Evolutionary conservation across 345 rosid genomes (phyloP), one percentile per base, ranked within the genome.

Genomic region (Laguncularia racemosa): DNA sequence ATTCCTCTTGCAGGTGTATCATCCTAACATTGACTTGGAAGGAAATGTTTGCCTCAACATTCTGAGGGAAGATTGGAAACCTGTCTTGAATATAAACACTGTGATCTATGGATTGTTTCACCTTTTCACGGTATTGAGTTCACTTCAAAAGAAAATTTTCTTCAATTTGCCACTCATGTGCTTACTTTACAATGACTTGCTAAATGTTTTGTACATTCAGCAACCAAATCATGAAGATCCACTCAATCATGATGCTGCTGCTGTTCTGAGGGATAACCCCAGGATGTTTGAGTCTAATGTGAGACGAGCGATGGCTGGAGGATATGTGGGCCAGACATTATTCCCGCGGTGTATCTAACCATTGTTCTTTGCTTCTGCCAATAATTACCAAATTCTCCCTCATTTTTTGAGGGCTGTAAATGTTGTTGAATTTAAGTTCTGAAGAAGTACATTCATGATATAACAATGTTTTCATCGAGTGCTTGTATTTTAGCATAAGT

Each of bases 41-140:
- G 99, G 97, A 68, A 95, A 88, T 55, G 96, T 88, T 56, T 95
- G 97, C 73, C 80, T 95, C 50, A 95, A 95, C 71, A 81, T 95
- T 71, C 73, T 95, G 56, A 79, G 99, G 48, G 97, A 90, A 78
- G 96, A 95, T 61, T 95, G 99, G 99, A 95, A 95, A 68, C 99
- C 96, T 1, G 96, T 95, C 59, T 96, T 95, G 50, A 95, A 78
- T 67, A 90, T 95, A 20, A 95, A 95, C 80, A 95, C 97, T 10
- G 67, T 90, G 14, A 78, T 95, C 33, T 95, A 95, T 26, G 97
- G 97, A 63, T 73, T 95, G 48, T 84, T 71, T 73, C 99, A 95
- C 76, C 93, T 90, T 28, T 90, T 90, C 78, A 90, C 95, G 74
- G 97, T 95, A 88, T 7, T 1, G 1, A 33, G 40, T 33, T 9